These are phyloP conservation scores for Trichoderma atroviride DNA, from an alignment of 2,329 filamentous ascomycete genomes.

Conservation along the genomic window DNA sequence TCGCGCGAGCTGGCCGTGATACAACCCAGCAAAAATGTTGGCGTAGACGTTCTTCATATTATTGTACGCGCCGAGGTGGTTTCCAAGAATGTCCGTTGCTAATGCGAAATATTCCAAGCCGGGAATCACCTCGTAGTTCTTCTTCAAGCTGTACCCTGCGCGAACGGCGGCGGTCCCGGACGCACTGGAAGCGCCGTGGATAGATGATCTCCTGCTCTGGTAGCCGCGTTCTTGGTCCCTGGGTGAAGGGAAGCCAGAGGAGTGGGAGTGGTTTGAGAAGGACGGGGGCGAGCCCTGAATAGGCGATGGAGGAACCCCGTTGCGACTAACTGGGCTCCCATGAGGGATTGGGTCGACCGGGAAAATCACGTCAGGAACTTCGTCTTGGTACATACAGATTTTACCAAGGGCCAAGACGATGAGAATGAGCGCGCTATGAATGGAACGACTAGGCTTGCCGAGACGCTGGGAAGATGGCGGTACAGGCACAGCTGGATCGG, in stretches of 20 bases:
- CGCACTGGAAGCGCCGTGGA: slow-evolving; percentile 45
- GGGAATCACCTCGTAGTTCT: slow-evolving; percentile 82
- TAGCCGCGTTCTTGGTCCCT: slow-evolving; percentile 52
- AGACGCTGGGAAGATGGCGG: slow-evolving; percentile 43
- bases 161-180: slow-evolving; percentile 29
- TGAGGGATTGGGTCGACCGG: slow-evolving; percentile 38
- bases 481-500: slow-evolving; percentile 41
- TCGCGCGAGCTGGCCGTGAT: slow-evolving; percentile 83
- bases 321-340: slow-evolving; percentile 47
- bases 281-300: slow-evolving; percentile 58
- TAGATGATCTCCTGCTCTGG: slow-evolving; percentile 55
- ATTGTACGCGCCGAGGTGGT: slow-evolving; percentile 75
- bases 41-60: slow-evolving; percentile 84
- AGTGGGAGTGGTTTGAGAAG: slow-evolving; percentile 50
- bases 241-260: slow-evolving; percentile 55
- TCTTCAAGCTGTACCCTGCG: slow-evolving; percentile 40
- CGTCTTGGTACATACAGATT: slow-evolving; percentile 64
- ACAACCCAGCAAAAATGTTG: slow-evolving; percentile 81
- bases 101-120: slow-evolving; percentile 88
- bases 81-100: slow-evolving; percentile 83
- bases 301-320: slow-evolving; percentile 56
- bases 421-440: slow-evolving; percentile 80
- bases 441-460: slow-evolving; percentile 63
- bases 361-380: slow-evolving; percentile 60
- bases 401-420: slow-evolving; percentile 84